Evolutionary conservation across 345 rosid genomes (phyloP), one percentile per base, ranked within the genome.

Genomic region (Acer saccharum): DNA sequence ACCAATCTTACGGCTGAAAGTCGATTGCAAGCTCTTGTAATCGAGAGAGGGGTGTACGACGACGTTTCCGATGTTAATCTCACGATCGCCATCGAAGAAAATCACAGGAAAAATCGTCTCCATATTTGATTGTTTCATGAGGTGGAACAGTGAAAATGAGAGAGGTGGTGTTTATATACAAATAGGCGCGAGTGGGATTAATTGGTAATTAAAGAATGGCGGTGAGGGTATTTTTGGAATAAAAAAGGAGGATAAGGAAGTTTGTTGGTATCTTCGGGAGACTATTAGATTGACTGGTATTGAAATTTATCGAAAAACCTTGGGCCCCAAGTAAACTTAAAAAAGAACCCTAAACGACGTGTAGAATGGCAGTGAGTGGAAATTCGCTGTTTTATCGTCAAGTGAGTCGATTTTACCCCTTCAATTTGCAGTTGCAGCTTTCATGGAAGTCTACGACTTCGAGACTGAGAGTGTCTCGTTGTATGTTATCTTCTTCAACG

Each of bases 1-100:
- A 0, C 87, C 90, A 54, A 90, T 83, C 64, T 43, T 76, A 39
- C 68, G 78, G 75, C 82, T 68, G 23, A 86, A 78, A 12, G 80
- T 39, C 17, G 83, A 77, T 35, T 79, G 86, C 41, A 84, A 84
- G 67, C 18, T 21, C 76, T 73, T 80, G 85, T 80, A 83, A 52
- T 79, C 81, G 43, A 79, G 57, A 3, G 77, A 68, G 0, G 90
- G 84, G 16, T 73, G 65, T 35, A 87, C 76, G 50, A 74, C 71
- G 46, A 79, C 76, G 68, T 68, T 46, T 6, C 90, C 91, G 4
- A 88, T 73, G 68, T 44, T 60, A 0, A 76, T 81, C 77, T 88
- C 88, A 6, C 77, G 75, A 64, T 82, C 84, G 21, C 93, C 93
- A 63, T 90, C 93, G 67, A 57, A 84, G 65, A 90, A 84, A 9